Base-by-base conservation (phyloP, 805 yeast genomes). In the Suhomyces sp. region DNA sequence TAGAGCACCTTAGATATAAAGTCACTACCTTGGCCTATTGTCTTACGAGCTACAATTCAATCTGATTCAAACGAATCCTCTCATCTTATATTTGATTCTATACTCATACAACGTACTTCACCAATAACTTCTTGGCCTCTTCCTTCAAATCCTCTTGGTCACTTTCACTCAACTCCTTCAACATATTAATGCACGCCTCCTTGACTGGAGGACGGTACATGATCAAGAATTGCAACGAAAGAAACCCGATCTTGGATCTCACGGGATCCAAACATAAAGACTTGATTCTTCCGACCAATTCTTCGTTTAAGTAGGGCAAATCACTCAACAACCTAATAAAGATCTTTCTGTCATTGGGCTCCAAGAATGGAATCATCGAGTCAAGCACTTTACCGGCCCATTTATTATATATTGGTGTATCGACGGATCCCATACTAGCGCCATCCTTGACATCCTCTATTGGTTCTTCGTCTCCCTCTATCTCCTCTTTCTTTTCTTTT, bases 141-240 rank as follows among this genome's bases (percentile, higher is more conserved):
- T 59, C 69, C 43, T 65, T 63, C 44, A 78, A 58, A 35, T 71
- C 76, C 29, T 74, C 78, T 46, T 76, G 76, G 24, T 67, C 68
- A 27, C 73, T 62, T 23, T 51, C 53, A 19, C 50, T 37, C 44
- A 81, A 53, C 11, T 73, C 76, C 32, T 58, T 58, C 33, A 81
- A 60, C 3, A 80, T 63, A 3, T 60, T 63, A 18, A 80, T 50
- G 47, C 83, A 77, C 9, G 65, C 62, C 3, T 56, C 67, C 41
- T 81, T 76, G 19, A 77, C 87, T 0, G 98, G 97, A 1, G 96
- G 96, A 50, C 95, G 75, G 58, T 86, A 85, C 91, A 88, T 84
- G 36, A 90, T 77, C 42, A 93, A 62, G 51, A 83, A 87, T 46
- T 85, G 86, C 37, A 95, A 63, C 1, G 95, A 79, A 48, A 87